A percentile compares a stretch with the other conserved stretches of the same genome.
Evolutionary conservation across 2,329 filamentous ascomycete species (phyloP).

Genomic region (Sclerotinia minor): DNA sequence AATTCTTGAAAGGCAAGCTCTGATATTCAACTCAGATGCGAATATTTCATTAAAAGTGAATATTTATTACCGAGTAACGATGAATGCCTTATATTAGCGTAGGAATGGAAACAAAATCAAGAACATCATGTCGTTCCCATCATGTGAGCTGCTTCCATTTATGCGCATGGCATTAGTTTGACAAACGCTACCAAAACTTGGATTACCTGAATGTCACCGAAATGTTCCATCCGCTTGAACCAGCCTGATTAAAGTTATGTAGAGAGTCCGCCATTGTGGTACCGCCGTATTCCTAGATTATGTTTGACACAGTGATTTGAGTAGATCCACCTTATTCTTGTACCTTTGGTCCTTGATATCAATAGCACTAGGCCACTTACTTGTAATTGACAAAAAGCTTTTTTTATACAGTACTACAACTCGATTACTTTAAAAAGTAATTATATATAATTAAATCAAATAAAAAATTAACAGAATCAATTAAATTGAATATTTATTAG

Average conservation of each 20-base stretch:
- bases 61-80: slow-evolving; percentile 20
- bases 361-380: too few species aligned
- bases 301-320: too few species aligned
- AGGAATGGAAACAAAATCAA: slow-evolving; percentile 22
- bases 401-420: too few species aligned
- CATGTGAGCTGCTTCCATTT: slow-evolving; percentile 2
- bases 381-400: too few species aligned
- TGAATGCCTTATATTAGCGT: slow-evolving; percentile 30
- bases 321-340: too few species aligned
- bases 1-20: slow-evolving; percentile 40
- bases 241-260: neutral
- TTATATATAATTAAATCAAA: too few species aligned
- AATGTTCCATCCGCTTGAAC: neutral
- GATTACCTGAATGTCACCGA: neutral
- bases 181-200: neutral
- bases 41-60: slow-evolving; percentile 22
- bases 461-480: too few species aligned
- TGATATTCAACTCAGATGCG: slow-evolving; percentile 30
- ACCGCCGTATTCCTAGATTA: neutral
- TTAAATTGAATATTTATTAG: too few species aligned
- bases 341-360: too few species aligned
- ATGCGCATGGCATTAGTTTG: neutral
- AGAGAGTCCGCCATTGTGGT: neutral
- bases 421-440: too few species aligned
- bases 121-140: slow-evolving; percentile 5